Evolutionary conservation across 768 basidiomycete species (phyloP), one percentile per base, ranked within the genome.

Genomic region (Polyporus arcularius): DNA sequence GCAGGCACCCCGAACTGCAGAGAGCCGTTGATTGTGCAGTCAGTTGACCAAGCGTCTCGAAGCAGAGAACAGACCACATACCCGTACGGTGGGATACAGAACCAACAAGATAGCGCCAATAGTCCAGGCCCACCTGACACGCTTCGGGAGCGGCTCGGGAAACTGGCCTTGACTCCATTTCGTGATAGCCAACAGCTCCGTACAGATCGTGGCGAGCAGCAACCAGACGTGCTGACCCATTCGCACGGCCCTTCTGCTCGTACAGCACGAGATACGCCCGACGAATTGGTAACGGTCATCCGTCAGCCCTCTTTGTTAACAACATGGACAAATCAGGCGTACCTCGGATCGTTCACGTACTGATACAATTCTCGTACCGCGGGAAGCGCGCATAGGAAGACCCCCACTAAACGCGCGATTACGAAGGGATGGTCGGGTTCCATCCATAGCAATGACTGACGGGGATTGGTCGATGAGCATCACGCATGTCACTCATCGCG

Each of bases 181-280:
- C 66, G 79, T 74, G 55, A 94, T 92, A 45, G 86, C 88, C 53
- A 94, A 78, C 39, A 92, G 72, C 71, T 94, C 92, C 14, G 93
- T 94, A 58, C 85, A 68, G 62, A 93, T 86, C n/a, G 92, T 94
- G 35, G 92, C 92, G 52, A 93, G 82, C 61, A 94, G 77, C 43
- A 94, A 77, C 92, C 92, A 94, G 38, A 88, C 86, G 69, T 94
- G 92, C 66, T 92, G 90, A 2, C 93, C 92, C 92, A 94, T 94
- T 58, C 92, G 83, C 63, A 87, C 86, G n/a, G 90, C 87, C 66
- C 80, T 86, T 68, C 92, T 94, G 68, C 31, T 26, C n/a, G 32
- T 16, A 41, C 8, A 38, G 42, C 48, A 38, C 30, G 42, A 12
- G 53, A 55, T 40, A 28, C 35, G n/a, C 57, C 43, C 49, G 53